Percentiles rank a stretch among this genome's conserved stretches.
These are phyloP conservation scores for Calonectria naviculata DNA, from an alignment of 2,329 filamentous ascomycete species.

Conservation along the genomic window DNA sequence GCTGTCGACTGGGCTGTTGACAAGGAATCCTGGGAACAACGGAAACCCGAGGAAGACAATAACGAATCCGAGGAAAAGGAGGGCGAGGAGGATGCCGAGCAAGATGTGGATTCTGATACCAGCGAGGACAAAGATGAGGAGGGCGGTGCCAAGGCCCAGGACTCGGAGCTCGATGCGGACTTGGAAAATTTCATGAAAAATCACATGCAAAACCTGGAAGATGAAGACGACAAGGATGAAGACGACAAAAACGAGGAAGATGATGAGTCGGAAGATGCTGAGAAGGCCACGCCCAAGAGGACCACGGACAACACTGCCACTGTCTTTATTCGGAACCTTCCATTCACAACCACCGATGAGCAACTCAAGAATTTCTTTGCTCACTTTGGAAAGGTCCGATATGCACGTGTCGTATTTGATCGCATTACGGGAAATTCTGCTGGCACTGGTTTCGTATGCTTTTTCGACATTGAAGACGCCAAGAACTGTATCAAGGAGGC, in stretches of 20 bases:
- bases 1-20: constrained; percentile 98
- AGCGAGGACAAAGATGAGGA: constrained; percentile 50
- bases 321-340: constrained; percentile 92
- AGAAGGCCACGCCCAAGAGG: constrained; percentile 42
- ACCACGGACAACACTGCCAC: constrained; percentile 74
- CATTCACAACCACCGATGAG: constrained; percentile 88
- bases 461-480: constrained; percentile 81
- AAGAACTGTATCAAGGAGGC: constrained; percentile 80
- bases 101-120: constrained; percentile 43
- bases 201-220: constrained; percentile 67
- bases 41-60: constrained; percentile 58
- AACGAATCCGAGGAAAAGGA: constrained; percentile 46
- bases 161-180: constrained; percentile 56
- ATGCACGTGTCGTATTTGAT: constrained; percentile 92
- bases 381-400: constrained; percentile 89
- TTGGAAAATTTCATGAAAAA: constrained; percentile 69
- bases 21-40: constrained; percentile 84
- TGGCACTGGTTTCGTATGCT: constrained; percentile 96
- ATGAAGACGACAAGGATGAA: constrained; percentile 65
- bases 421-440: constrained; percentile 85
- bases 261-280: constrained; percentile 50
- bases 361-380: constrained; percentile 85
- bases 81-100: constrained; percentile 52
- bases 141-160: constrained; percentile 48
- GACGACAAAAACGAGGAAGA: constrained; percentile 56